These are phyloP conservation scores for Ormosia semicastrata DNA, from an alignment of 306 rosid species.

Conservation along the genomic window DNA sequence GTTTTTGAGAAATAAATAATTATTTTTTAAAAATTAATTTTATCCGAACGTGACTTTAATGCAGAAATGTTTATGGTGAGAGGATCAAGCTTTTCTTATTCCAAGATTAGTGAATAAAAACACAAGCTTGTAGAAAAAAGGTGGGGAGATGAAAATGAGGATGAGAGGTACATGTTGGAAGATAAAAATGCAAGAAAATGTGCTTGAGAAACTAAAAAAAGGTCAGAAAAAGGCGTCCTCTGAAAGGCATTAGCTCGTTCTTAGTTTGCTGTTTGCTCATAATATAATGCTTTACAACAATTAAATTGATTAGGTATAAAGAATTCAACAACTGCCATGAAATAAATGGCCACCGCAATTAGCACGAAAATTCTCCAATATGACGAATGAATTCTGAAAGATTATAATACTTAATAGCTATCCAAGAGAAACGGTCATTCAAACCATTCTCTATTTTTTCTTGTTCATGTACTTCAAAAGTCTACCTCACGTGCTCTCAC, in stretches of 20 bases:
- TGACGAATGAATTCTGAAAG: not conserved
- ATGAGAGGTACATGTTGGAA: not conserved
- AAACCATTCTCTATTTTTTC: not conserved
- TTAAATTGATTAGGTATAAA: not conserved
- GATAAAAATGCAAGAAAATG: not conserved
- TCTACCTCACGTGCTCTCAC: slow-evolving; percentile 3
- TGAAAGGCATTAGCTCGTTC: not conserved
- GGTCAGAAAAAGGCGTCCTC: not conserved
- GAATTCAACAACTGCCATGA: not conserved
- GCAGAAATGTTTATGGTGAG: too few species aligned
- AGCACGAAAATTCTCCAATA: not conserved
- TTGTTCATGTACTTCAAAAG: not conserved
- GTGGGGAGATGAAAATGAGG: not conserved
- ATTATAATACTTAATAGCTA: not conserved
- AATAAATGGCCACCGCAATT: not conserved
- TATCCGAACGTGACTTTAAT: too few species aligned
- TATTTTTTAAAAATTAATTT: too few species aligned
- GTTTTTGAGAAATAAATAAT: too few species aligned
- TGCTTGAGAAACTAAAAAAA: not conserved
- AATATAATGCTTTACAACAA: not conserved
- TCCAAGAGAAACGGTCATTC: not conserved
- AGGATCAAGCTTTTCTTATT: too few species aligned
- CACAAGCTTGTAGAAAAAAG: too few species aligned
- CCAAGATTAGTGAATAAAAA: too few species aligned
- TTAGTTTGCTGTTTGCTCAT: not conserved